Evolutionary conservation across 768 basidiomycete species (phyloP).

Genomic region (Russula earlei): DNA sequence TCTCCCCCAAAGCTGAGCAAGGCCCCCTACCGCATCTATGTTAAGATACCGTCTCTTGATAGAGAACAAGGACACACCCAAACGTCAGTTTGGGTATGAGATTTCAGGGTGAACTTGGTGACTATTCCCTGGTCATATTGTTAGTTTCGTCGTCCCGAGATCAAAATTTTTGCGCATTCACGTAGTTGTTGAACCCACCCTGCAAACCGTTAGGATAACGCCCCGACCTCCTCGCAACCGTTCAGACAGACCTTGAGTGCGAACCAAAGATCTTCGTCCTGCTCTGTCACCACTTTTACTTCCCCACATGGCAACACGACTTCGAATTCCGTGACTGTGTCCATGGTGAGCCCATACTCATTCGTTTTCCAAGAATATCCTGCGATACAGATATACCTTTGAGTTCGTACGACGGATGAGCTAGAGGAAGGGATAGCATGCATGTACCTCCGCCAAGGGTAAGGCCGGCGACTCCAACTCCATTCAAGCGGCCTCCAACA

Average conservation of each 20-base stretch:
- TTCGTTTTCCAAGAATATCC: slow-evolving; percentile 18
- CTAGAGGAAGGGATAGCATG: too few relatives aligned
- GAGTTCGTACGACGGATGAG: neutral
- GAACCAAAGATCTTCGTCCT: slow-evolving; percentile 15
- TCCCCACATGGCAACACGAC: slow-evolving; percentile 19
- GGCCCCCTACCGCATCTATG: neutral
- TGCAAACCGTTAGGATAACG: neutral
- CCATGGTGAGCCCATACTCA: slow-evolving; percentile 18
- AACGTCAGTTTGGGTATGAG: slow-evolving; percentile 6
- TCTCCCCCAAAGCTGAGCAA: neutral
- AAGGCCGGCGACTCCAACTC: slow-evolving; percentile 21
- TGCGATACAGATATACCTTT: neutral
- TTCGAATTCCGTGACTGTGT: slow-evolving; percentile 18
- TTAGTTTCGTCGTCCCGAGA: neutral
- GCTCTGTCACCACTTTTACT: slow-evolving; percentile 11
- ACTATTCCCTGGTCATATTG: slow-evolving; percentile 6
- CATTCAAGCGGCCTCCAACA: slow-evolving; percentile 17
- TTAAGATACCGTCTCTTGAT: neutral
- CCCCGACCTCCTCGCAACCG: neutral
- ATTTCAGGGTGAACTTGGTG: slow-evolving; percentile 8
- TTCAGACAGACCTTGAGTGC: slow-evolving; percentile 3
- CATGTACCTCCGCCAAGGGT: slow-evolving; percentile 16
- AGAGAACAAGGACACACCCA: slow-evolving; percentile 2
- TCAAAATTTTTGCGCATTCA: neutral
- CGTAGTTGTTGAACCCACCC: slow-evolving; percentile 15